These are phyloP conservation scores for Solanum corneliomulleri DNA, from an alignment of 257 asterid genomes.

Conservation along the genomic window DNA sequence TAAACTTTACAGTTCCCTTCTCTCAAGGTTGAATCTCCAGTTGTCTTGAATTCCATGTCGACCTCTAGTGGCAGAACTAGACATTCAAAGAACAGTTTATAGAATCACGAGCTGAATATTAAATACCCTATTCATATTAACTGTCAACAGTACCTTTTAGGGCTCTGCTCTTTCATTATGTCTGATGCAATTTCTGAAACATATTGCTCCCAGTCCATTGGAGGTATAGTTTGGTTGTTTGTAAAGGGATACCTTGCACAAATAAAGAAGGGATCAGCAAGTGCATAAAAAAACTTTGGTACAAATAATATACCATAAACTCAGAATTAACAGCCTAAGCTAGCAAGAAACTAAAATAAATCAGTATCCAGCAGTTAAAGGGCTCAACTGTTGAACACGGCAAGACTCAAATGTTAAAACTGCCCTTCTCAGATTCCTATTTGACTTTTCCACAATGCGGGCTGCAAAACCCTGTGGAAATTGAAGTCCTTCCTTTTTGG, in stretches of 20 bases:
- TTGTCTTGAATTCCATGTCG: background rate
- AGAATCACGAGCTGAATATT: background rate
- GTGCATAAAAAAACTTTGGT: background rate
- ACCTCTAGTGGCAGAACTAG: background rate
- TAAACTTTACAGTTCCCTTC: background rate
- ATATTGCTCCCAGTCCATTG: constrained; percentile 98
- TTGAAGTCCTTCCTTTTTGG: constrained; percentile 84
- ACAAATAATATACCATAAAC: too few relatives aligned
- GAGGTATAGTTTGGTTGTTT: constrained; percentile 60
- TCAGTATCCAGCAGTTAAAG: constrained; percentile 1
- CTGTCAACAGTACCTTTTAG: constrained; percentile 56
- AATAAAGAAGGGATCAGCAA: background rate
- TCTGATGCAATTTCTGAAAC: constrained; percentile 80
- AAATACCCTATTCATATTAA: background rate
- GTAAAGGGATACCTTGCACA: constrained; percentile 75
- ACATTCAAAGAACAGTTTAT: background rate
- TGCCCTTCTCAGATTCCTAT: constrained; percentile 88
- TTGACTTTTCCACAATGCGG: constrained; percentile 75
- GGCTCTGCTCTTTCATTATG: constrained; percentile 92
- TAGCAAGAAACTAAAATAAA: background rate
- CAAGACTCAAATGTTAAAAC: constrained; percentile 83
- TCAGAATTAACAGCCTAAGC: background rate
- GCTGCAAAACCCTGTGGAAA: constrained; percentile 71
- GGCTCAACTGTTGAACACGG: constrained; percentile 85
- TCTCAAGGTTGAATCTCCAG: background rate